phyloP scores from a whole-genome alignment of 1,284 basidiomycete genomes.

The Rugiboletus extremiorientalis region DNA sequence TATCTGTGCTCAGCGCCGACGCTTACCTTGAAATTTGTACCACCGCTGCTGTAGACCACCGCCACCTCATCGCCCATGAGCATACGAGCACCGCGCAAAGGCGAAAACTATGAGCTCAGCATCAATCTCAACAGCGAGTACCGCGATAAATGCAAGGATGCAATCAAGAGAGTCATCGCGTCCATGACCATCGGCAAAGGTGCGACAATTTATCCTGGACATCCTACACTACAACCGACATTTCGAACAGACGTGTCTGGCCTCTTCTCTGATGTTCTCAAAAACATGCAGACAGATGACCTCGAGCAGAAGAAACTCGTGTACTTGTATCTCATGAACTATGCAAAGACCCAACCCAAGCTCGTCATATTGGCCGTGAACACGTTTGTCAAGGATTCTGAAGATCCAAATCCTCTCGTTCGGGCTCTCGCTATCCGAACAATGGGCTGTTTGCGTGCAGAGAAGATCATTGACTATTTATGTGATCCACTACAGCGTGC shows the following conservation, averaged over 20 bases:
- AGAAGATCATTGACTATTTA: slow-evolving; percentile 99
- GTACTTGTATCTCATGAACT: slow-evolving; percentile 98
- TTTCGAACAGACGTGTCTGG: slow-evolving; percentile 78
- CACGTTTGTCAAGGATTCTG: slow-evolving; percentile 97
- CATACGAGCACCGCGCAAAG: slow-evolving; percentile 68
- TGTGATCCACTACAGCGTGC: slow-evolving; percentile 92
- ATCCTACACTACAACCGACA: slow-evolving; percentile 6
- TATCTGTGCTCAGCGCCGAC: not conserved
- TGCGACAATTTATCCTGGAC: slow-evolving; percentile 31
- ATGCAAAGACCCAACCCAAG: slow-evolving; percentile 97
- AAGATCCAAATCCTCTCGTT: slow-evolving; percentile 95
- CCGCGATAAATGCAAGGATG: slow-evolving; percentile 94
- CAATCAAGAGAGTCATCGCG: slow-evolving; percentile 95
- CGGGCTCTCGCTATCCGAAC: slow-evolving; percentile 96
- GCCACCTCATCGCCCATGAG: slow-evolving; percentile 43
- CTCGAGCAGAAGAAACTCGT: slow-evolving; percentile 97
- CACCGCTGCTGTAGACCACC: not conserved
- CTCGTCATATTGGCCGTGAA: slow-evolving; percentile 97
- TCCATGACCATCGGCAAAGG: slow-evolving; percentile 97
- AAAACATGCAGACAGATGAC: slow-evolving; percentile 97
- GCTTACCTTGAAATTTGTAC: not conserved
- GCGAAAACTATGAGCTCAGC: slow-evolving; percentile 94
- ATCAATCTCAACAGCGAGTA: slow-evolving; percentile 97
- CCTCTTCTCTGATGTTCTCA: slow-evolving; percentile 96
- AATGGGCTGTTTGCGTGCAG: slow-evolving; percentile 95